Evolutionary conservation across 768 basidiomycete species (phyloP).

Genomic region (Amanita brunnescens): DNA sequence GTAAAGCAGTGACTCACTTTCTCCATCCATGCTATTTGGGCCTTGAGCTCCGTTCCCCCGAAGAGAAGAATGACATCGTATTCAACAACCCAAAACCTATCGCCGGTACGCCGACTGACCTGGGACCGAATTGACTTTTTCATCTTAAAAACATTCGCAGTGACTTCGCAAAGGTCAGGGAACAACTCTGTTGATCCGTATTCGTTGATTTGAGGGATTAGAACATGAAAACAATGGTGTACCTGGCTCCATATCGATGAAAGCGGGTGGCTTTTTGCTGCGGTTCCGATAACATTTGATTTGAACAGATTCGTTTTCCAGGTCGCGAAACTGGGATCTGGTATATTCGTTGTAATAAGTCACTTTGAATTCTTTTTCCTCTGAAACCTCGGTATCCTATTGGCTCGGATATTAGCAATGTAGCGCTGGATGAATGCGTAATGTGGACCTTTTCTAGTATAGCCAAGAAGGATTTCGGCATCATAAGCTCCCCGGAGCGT

Average conservation of each 20-base stretch:
- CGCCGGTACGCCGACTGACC: constrained; percentile 11
- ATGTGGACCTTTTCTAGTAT: constrained; percentile 9
- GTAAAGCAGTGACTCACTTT: constrained; percentile 14
- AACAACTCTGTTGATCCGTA: constrained; percentile 9
- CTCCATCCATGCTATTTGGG: constrained; percentile 37
- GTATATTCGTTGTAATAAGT: constrained; percentile 6
- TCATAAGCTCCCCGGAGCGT: constrained; percentile 4
- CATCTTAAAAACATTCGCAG: constrained; percentile 13
- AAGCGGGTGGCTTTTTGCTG: constrained; percentile 10
- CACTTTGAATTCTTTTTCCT: constrained; percentile 15
- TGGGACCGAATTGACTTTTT: constrained; percentile 4
- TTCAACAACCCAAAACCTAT: constrained; percentile 17
- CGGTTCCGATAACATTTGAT: constrained; percentile 16
- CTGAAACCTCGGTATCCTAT: constrained; percentile 17
- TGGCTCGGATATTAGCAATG: neutral
- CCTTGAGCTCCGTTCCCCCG: constrained; percentile 38
- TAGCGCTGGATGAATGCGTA: neutral
- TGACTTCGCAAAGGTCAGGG: constrained; percentile 14
- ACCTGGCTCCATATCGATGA: constrained; percentile 16
- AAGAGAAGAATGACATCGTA: constrained; percentile 35
- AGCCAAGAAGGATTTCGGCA: constrained; percentile 9
- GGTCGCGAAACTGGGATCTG: constrained; percentile 6
- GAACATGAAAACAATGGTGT: neutral
- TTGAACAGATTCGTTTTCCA: constrained; percentile 4
- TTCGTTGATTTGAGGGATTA: neutral